Evolutionary conservation across 306 rosid genomes (phyloP), one percentile per base, ranked within the genome.

Genomic region (Dicorynia guianensis): DNA sequence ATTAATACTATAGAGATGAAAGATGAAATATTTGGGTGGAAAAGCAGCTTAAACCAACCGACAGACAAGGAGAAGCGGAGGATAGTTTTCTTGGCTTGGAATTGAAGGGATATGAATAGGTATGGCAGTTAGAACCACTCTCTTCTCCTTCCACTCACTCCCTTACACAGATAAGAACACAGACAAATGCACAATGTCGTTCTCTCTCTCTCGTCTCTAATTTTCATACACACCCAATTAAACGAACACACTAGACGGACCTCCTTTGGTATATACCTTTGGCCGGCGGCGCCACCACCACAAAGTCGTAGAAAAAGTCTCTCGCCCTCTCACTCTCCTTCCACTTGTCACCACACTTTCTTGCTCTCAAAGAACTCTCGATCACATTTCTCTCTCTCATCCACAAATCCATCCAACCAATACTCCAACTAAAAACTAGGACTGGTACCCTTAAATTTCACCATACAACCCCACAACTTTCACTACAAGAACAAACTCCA

Each of bases 351-450:
- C 86, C 77, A 35, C 89, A 75, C 79, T 82, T 74, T 59, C 68
- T 59, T 75, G 62, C 61, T 79, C 63, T 69, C 43, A 76, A 68
- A 64, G 15, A 56, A 57, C 81, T 13, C 30, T 25, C 30, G 30
- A 80, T 55, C 62, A 76, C 8, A 61, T 60, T 70, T 71, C 75
- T 79, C 80, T 83, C 82, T 83, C 87, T 71, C 81, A 74, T 87
- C 90, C 90, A 82, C 83, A 76, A 74, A 81, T 82, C 69, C 67
- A 71, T 57, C 67, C 65, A 72, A 78, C 86, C 83, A 81, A 74
- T 69, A 80, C 88, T 89, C 68, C 76, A 79, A 94, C 97, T 90
- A 90, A 83, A 94, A 95, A 90, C 85, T 64, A 91, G 97, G 97
- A 81, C 89, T 73, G 58, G 4, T 57, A 8, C 53, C 88, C 82